Percentiles rank a stretch among this genome's conserved stretches.
Conservation (phyloP, 176 grass and related monocot genomes). For the Phyllostachys edulis region DNA sequence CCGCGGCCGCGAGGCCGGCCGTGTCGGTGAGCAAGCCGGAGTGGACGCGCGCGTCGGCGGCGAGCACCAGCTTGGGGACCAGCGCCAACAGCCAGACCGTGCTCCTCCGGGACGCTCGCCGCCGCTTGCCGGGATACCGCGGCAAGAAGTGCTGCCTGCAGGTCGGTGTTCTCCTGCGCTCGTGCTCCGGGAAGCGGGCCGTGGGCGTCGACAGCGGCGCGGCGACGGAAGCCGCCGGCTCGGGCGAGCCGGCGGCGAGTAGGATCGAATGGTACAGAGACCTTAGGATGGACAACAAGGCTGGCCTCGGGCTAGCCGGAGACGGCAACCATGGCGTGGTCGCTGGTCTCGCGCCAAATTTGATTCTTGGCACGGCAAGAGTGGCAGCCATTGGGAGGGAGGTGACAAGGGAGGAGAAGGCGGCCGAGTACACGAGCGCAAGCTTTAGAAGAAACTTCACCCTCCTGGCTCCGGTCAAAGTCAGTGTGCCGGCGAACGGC, state of each 20-base stretch:
- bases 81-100: constrained; percentile 54
- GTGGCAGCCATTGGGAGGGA: constrained; percentile 33
- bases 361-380: constrained; percentile 36
- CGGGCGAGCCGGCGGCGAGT: background rate
- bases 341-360: constrained; percentile 21
- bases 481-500: background rate
- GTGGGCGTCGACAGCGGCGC: constrained; percentile 37
- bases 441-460: constrained; percentile 29
- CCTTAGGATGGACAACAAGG: constrained; percentile 55
- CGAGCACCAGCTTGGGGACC: constrained; percentile 33
- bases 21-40: constrained; percentile 3
- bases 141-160: constrained; percentile 43
- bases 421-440: background rate
- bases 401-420: background rate
- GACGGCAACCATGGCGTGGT: constrained; percentile 16
- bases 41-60: constrained; percentile 22
- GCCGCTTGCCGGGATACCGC: background rate
- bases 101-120: constrained; percentile 36
- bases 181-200: constrained; percentile 57
- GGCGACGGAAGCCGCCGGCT: background rate
- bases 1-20: background rate
- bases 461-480: constrained; percentile 31
- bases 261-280: constrained; percentile 44
- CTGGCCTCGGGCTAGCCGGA: constrained; percentile 11
- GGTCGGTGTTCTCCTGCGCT: constrained; percentile 45